phyloP scores from a whole-genome alignment of 306 rosid species.

The Cucurbita ficifolia region DNA sequence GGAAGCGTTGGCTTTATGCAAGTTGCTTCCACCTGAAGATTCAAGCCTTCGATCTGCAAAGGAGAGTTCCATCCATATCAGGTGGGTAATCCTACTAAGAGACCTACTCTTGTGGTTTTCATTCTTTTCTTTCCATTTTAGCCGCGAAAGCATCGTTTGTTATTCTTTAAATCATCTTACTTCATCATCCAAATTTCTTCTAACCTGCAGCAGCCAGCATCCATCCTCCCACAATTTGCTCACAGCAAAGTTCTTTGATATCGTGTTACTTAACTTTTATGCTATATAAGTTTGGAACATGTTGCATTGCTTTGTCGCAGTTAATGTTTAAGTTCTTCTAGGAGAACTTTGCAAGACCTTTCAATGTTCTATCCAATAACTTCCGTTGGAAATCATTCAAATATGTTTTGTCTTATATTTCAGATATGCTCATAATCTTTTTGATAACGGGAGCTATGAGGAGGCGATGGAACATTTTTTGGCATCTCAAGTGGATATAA shows the following conservation, averaged over 20 bases:
- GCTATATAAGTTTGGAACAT: not conserved
- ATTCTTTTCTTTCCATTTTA: not conserved
- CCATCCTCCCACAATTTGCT: not conserved
- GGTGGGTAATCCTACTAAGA: slow-evolving; percentile 26
- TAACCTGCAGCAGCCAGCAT: not conserved
- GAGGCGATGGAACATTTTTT: slow-evolving; percentile 94
- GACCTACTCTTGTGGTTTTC: not conserved
- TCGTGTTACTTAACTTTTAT: not conserved
- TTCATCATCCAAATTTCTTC: too few relatives aligned
- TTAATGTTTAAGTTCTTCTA: not conserved
- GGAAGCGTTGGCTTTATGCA: slow-evolving; percentile 96
- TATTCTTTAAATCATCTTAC: not conserved
- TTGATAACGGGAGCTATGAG: slow-evolving; percentile 88
- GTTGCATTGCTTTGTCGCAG: not conserved
- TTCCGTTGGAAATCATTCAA: not conserved
- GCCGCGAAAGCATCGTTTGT: not conserved
- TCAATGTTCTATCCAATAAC: not conserved
- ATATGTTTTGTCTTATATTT: slow-evolving; percentile 8
- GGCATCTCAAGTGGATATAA: slow-evolving; percentile 81
- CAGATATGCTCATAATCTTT: slow-evolving; percentile 93
- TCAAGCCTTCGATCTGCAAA: slow-evolving; percentile 88
- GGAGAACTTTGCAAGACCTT: not conserved
- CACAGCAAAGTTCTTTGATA: not conserved
- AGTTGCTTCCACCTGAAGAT: slow-evolving; percentile 97
- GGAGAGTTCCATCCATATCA: slow-evolving; percentile 88